phyloP scores from a whole-genome alignment of 805 yeast species.

The Yarrowia sp. region DNA sequence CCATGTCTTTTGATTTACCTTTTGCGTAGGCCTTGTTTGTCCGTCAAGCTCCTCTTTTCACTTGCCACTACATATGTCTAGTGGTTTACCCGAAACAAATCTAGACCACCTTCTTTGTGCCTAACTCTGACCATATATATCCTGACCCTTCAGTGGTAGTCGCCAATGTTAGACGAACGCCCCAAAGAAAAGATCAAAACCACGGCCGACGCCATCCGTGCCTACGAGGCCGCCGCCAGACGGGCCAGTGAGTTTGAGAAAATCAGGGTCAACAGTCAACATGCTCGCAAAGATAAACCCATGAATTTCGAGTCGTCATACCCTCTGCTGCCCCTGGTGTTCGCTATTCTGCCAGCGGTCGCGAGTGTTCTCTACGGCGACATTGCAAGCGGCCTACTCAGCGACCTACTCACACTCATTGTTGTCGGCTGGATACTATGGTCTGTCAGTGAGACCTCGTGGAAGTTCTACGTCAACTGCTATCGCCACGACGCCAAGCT shows the following conservation, averaged over 20 bases:
- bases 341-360: conserved; percentile 33
- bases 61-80: conserved; percentile 24
- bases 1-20: conserved; percentile 4
- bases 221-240: conserved; percentile 25
- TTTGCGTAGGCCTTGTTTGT: conserved; percentile 14
- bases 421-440: conserved; percentile 34
- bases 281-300: conserved; percentile 10
- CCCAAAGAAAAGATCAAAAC: conserved; percentile 20
- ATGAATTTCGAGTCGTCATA: conserved; percentile 8
- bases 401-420: conserved; percentile 31
- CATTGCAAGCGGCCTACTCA: conserved; percentile 30
- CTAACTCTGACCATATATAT: conserved; percentile 17
- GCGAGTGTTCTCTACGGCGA: conserved; percentile 30
- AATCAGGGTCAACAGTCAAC: conserved; percentile 3
- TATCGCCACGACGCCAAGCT: conserved; percentile 7
- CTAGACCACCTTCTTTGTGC: conserved; percentile 21
- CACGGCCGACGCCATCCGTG: conserved; percentile 16
- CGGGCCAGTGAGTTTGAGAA: conserved; percentile 19
- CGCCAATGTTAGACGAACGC: conserved; percentile 19
- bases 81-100: conserved; percentile 21
- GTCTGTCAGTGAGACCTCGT: conserved; percentile 32
- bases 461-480: conserved; percentile 31
- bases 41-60: not conserved
- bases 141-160: conserved; percentile 1
- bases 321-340: conserved; percentile 26